Percentiles rank a stretch among this genome's conserved stretches.
Evolutionary conservation across 2,329 filamentous ascomycete species (phyloP).

Genomic region (Mycogone perniciosa): DNA sequence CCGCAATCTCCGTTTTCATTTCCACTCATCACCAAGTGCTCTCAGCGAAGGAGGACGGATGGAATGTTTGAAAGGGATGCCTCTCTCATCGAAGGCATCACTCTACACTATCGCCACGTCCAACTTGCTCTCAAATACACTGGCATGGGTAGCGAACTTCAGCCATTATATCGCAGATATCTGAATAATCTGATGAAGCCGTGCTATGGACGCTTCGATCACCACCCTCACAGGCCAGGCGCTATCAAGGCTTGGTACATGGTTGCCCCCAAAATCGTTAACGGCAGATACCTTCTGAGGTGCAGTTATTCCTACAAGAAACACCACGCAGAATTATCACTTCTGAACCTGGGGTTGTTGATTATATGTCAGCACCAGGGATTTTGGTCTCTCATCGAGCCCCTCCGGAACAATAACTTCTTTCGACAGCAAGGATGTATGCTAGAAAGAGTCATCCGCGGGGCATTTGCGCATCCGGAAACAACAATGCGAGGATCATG

Average conservation of each 20-base stretch:
- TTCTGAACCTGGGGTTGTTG: not conserved
- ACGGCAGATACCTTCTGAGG: not conserved
- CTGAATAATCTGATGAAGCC: not conserved
- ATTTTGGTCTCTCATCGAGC: too few species aligned
- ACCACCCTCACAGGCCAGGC: not conserved
- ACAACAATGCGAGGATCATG: not conserved
- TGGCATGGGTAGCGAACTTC: not conserved
- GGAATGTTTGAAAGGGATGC: not conserved
- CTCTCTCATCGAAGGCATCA: not conserved
- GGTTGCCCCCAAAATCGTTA: not conserved
- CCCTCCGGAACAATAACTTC: not conserved
- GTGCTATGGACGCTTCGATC: not conserved
- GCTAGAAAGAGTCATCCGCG: not conserved
- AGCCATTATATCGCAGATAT: not conserved
- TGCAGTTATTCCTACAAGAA: not conserved
- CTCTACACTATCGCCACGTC: conserved; percentile 2
- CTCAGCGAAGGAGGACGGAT: not conserved
- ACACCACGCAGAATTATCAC: not conserved
- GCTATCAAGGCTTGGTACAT: not conserved
- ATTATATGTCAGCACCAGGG: conserved; percentile 1
- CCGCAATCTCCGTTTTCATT: not conserved
- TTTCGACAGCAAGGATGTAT: not conserved
- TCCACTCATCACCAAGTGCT: not conserved
- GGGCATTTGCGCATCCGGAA: not conserved
- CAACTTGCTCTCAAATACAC: conserved; percentile 15